Base-by-base conservation (phyloP, 2,329 filamentous ascomycete genomes). In the Xylariomycetidae sp. region DNA sequence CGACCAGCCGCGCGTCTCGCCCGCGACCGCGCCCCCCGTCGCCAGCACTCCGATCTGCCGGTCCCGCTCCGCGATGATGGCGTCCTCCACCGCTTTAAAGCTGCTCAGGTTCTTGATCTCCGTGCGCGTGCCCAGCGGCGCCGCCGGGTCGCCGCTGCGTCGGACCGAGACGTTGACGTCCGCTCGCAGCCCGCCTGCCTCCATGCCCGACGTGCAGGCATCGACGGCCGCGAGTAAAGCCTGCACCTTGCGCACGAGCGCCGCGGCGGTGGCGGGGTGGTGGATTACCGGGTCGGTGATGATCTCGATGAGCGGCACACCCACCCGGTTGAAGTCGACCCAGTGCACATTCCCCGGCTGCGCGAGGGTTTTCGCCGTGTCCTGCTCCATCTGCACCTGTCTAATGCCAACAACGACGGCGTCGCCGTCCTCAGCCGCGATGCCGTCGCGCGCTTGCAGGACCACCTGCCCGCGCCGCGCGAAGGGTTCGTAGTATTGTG, bases 21-120 rank as follows among this genome's bases (percentile, higher is more conserved):
- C 86, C 44, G 79, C 73, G 31, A 95, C 73, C 0, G 65, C 61
- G 1, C 85, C 85, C 1, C 90, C 90, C 4, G 68, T 67, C 53
- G 92, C 81, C 0, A 96, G 66, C 3, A 94, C 71, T 0, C 63
- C 64, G 42, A 96, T 95, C 59, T 98, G 92, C 1, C 92, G 76
- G 52, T 93, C 82, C 20, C 89, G 76, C 61, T 98, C 92, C 0
- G 89, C 86, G 33, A 90, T 80, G 41, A 98, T 88, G 25, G 92
- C 90, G 49, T 95, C 89, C 58, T 96, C 89, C 1, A 98, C 83
- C 1, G 89, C 87, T 56, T 93, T 95, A 66, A 95, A 88, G 34
- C 86, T 94, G 57, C 85, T 90, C 46, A 98, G 55, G 52, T 98
- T 98, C 63, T 98, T 98, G 64, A 98, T 96, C 61, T 98, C 92